A percentile compares a stretch with the other conserved stretches of the same genome.
Evolutionary conservation across 2,329 filamentous ascomycete species (phyloP).

Genomic region (Emergomyces pasteurianus): DNA sequence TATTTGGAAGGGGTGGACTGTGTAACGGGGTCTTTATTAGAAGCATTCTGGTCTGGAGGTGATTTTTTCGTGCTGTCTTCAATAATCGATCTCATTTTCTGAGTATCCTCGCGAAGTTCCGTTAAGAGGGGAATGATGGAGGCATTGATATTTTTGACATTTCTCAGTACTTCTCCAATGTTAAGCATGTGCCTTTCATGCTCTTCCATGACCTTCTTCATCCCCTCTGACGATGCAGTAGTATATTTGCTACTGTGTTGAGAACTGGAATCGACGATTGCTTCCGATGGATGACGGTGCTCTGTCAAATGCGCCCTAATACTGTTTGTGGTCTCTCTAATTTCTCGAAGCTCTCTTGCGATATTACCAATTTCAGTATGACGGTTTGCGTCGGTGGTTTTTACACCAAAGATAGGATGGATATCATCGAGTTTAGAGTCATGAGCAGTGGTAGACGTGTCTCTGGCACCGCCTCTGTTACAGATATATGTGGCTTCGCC

Average conservation of each 20-base stretch:
- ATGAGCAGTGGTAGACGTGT: background rate
- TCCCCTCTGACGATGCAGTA: background rate
- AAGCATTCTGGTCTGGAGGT: background rate
- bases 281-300: background rate
- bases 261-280: background rate
- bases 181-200: conserved; percentile 11
- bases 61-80: background rate
- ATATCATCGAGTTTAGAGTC: background rate
- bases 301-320: background rate
- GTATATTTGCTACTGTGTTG: background rate
- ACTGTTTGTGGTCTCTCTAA: conserved; percentile 2
- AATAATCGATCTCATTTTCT: background rate
- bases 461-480: background rate
- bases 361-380: background rate
- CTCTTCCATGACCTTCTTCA: background rate
- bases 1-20: conserved; percentile 8
- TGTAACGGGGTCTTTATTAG: background rate
- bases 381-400: background rate
- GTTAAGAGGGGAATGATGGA: background rate
- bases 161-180: conserved; percentile 6
- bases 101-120: background rate
- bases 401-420: background rate
- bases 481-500: background rate
- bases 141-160: conserved; percentile 1
- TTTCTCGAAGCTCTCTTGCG: background rate